Conservation (phyloP, 2,329 filamentous ascomycete species). For the Pseudogymnoascus sp. region DNA sequence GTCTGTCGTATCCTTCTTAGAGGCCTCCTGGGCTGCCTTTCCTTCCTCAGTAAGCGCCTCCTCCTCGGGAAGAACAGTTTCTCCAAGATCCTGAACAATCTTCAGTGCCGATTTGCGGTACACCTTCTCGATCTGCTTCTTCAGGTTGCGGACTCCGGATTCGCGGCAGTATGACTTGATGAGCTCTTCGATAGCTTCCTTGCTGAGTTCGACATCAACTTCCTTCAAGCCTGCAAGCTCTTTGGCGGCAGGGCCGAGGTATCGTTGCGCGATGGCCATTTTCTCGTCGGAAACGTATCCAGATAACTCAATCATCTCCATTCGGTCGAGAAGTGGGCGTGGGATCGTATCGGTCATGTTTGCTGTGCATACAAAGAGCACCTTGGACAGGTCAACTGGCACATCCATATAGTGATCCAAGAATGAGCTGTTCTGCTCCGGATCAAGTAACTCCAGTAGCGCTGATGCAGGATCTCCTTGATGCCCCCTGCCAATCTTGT, state of each 20-base stretch:
- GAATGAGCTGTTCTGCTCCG: slow-evolving; percentile 96
- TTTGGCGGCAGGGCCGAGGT: slow-evolving; percentile 89
- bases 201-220: slow-evolving; percentile 78
- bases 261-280: slow-evolving; percentile 93
- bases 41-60: slow-evolving; percentile 79
- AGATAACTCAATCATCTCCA: slow-evolving; percentile 95
- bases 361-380: slow-evolving; percentile 95
- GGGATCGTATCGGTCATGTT: slow-evolving; percentile 99
- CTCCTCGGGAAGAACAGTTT: slow-evolving; percentile 72
- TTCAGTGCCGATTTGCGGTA: slow-evolving; percentile 96
- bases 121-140: slow-evolving; percentile 99
- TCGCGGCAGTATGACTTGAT: slow-evolving; percentile 99
- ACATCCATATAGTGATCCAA: slow-evolving; percentile 98
- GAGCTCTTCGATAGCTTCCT: slow-evolving; percentile 86
- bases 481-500: slow-evolving; percentile 95
- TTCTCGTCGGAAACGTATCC: slow-evolving; percentile 98
- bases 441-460: slow-evolving; percentile 85
- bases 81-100: slow-evolving; percentile 90
- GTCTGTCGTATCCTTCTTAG: slow-evolving; percentile 57
- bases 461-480: slow-evolving; percentile 95
- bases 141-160: slow-evolving; percentile 92
- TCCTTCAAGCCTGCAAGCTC: slow-evolving; percentile 85
- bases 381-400: slow-evolving; percentile 92
- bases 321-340: slow-evolving; percentile 83
- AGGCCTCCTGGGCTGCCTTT: slow-evolving; percentile 66